phyloP scores from a whole-genome alignment of 1,139 yeast species.

The Suhomyces terraborum region DNA sequence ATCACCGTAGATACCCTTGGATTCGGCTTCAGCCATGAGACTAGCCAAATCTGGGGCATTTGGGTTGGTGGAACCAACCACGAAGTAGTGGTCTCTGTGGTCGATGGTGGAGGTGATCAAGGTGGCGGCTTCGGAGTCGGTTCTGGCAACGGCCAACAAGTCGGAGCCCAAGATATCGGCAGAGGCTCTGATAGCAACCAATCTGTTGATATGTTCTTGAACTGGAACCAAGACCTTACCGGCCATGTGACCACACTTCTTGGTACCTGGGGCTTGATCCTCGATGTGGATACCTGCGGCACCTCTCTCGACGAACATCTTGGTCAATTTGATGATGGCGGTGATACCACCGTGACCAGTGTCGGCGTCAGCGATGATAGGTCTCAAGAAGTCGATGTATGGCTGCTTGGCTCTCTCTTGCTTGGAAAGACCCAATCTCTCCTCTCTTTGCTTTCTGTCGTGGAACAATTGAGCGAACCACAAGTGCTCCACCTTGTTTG shows the following conservation, averaged over 20 bases:
- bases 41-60: slow-evolving; percentile 71
- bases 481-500: slow-evolving; percentile 95
- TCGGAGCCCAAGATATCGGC: slow-evolving; percentile 93
- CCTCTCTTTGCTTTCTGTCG: slow-evolving; percentile 94
- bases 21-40: slow-evolving; percentile 81
- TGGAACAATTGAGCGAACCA: slow-evolving; percentile 97
- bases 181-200: slow-evolving; percentile 91
- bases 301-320: slow-evolving; percentile 95
- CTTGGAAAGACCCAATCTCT: slow-evolving; percentile 61
- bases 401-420: slow-evolving; percentile 65
- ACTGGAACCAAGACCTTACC: slow-evolving; percentile 98
- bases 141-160: slow-evolving; percentile 86
- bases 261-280: slow-evolving; percentile 98
- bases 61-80: slow-evolving; percentile 90
- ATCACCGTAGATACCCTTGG: slow-evolving; percentile 69
- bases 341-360: slow-evolving; percentile 99
- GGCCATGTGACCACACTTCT: slow-evolving; percentile 98
- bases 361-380: slow-evolving; percentile 96
- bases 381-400: slow-evolving; percentile 83
- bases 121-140: slow-evolving; percentile 97
- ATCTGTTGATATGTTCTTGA: slow-evolving; percentile 93
- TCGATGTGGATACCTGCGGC: slow-evolving; percentile 99
- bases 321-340: slow-evolving; percentile 92
- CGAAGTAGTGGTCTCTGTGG: slow-evolving; percentile 89
- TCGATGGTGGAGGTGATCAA: slow-evolving; percentile 91